phyloP scores from a whole-genome alignment of 1,284 basidiomycete genomes.

The Heterobasidion parviporum region DNA sequence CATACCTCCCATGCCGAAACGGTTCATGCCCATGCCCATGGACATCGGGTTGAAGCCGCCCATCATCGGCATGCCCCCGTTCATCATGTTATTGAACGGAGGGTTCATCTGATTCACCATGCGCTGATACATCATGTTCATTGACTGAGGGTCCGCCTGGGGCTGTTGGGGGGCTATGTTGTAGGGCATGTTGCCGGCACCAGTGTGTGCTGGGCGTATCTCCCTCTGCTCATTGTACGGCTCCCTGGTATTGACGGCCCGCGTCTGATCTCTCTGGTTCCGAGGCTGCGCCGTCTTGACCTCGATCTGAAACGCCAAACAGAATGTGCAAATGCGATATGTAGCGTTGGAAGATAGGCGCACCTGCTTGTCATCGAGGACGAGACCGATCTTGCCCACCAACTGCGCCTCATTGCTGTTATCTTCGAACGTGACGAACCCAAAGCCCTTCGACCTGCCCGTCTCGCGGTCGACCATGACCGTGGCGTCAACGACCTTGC shows the following conservation, averaged over 20 bases:
- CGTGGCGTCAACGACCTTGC: constrained; percentile 83
- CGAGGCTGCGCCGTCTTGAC: constrained; percentile 81
- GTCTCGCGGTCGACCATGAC: constrained; percentile 93
- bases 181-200: constrained; percentile 13
- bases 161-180: constrained; percentile 22
- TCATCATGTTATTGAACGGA: constrained; percentile 17
- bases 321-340: constrained; percentile 3
- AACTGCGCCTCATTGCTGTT: constrained; percentile 63
- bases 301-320: constrained; percentile 53
- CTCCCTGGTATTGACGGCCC: constrained; percentile 9
- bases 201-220: constrained; percentile 4
- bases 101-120: constrained; percentile 43
- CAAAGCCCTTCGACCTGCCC: constrained; percentile 87
- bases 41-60: constrained; percentile 31
- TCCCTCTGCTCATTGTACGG: constrained; percentile 6
- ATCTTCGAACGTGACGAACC: constrained; percentile 89
- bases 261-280: constrained; percentile 50
- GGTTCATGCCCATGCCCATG: constrained; percentile 19
- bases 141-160: constrained; percentile 32
- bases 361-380: constrained; percentile 76
- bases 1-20: constrained; percentile 23
- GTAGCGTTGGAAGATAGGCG: background rate
- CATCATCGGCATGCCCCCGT: constrained; percentile 22
- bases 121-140: constrained; percentile 49
- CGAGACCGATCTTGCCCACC: constrained; percentile 60